Conservation (phyloP, 495 filamentous ascomycete species). For the Pyrenula aspistea region DNA sequence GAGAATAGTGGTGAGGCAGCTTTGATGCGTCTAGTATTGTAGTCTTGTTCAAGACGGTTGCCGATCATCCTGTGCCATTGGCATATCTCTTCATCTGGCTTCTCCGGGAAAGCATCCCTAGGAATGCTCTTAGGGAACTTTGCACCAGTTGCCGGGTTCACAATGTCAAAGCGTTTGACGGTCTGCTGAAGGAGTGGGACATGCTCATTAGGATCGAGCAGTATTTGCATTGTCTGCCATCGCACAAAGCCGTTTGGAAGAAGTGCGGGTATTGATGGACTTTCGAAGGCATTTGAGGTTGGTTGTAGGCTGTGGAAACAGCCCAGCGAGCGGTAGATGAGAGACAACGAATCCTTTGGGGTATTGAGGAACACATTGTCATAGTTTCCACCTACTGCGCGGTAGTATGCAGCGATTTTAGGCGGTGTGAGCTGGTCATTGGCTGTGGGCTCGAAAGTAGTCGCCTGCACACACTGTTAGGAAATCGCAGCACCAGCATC, state of each 20-base stretch:
- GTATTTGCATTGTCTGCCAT: constrained; percentile 88
- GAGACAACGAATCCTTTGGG: constrained; percentile 62
- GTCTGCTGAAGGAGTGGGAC: constrained; percentile 73
- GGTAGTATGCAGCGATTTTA: constrained; percentile 84
- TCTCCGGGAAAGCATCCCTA: constrained; percentile 56
- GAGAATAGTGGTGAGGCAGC: not conserved
- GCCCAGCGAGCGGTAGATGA: constrained; percentile 83
- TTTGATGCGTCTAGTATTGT: constrained; percentile 5
- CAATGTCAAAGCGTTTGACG: constrained; percentile 61
- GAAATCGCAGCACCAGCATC: not conserved
- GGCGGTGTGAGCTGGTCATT: constrained; percentile 57
- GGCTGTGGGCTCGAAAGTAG: constrained; percentile 52
- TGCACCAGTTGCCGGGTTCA: constrained; percentile 52
- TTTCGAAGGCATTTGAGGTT: constrained; percentile 53
- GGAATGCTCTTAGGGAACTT: constrained; percentile 74
- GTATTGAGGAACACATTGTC: constrained; percentile 76
- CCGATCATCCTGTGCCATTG: constrained; percentile 70
- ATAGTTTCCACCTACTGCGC: constrained; percentile 77
- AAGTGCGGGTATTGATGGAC: constrained; percentile 70
- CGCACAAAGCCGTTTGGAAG: constrained; percentile 74
- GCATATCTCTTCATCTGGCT: constrained; percentile 66
- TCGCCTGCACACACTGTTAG: constrained; percentile 28
- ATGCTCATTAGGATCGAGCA: constrained; percentile 82
- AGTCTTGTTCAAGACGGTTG: constrained; percentile 28
- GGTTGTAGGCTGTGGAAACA: constrained; percentile 74